These are phyloP conservation scores for Beauveria scarabaeidicola DNA, from an alignment of 2,329 filamentous ascomycete genomes.

Conservation along the genomic window DNA sequence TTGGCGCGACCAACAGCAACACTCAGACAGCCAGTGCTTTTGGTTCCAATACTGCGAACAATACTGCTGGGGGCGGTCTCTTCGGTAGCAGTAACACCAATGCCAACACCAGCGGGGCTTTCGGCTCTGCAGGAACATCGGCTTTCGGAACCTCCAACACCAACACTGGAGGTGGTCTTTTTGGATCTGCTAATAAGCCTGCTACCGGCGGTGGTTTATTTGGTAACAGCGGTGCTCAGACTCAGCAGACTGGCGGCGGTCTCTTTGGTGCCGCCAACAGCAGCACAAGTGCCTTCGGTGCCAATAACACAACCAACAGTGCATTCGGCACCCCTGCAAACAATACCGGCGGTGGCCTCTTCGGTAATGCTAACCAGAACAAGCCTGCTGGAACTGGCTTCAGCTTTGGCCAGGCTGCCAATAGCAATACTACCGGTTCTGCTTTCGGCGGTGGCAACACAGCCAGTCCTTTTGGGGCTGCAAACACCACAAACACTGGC, in stretches of 20 bases:
- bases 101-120: slow-evolving; percentile 20
- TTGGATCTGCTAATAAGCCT: slow-evolving; percentile 24
- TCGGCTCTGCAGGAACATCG: slow-evolving; percentile 14
- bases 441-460: slow-evolving; percentile 17
- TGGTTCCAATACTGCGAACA: slow-evolving; percentile 33
- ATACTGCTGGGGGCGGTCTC: slow-evolving; percentile 26
- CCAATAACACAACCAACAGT: slow-evolving; percentile 15
- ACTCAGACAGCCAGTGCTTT: slow-evolving; percentile 24
- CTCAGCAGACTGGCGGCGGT: slow-evolving; percentile 20
- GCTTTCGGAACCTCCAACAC: slow-evolving; percentile 29
- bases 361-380: slow-evolving; percentile 34
- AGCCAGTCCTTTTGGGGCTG: slow-evolving; percentile 30
- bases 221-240: slow-evolving; percentile 20
- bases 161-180: slow-evolving; percentile 28
- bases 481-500: slow-evolving; percentile 13
- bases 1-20: slow-evolving; percentile 33
- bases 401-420: slow-evolving; percentile 34
- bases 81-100: slow-evolving; percentile 28
- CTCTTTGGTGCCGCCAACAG: slow-evolving; percentile 30
- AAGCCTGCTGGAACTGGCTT: slow-evolving; percentile 30
- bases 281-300: slow-evolving; percentile 20
- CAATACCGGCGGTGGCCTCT: slow-evolving; percentile 30
- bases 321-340: slow-evolving; percentile 21
- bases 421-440: slow-evolving; percentile 19
- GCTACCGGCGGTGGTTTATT: slow-evolving; percentile 31